phyloP scores from a whole-genome alignment of 306 rosid genomes.

The Trifolium repens region DNA sequence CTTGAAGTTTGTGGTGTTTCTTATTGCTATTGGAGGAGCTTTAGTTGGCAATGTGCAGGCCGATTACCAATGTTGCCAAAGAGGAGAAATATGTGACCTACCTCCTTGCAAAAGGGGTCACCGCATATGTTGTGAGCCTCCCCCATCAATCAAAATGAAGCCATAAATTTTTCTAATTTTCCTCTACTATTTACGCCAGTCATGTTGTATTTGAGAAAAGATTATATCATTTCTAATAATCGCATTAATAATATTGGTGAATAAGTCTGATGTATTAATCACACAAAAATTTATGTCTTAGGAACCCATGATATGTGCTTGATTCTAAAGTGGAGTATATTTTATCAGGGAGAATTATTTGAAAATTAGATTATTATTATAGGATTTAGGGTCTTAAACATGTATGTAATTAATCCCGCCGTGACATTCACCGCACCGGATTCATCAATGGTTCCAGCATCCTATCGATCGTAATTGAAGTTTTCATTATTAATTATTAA shows the following conservation, averaged over 20 bases:
- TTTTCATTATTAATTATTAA: too few relatives aligned
- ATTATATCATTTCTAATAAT: background rate
- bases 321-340: too few relatives aligned
- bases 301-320: too few relatives aligned
- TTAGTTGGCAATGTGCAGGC: background rate
- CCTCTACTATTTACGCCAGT: background rate
- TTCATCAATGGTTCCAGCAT: too few relatives aligned
- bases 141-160: background rate
- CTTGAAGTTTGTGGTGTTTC: background rate
- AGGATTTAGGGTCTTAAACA: too few relatives aligned
- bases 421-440: too few relatives aligned
- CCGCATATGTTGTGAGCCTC: background rate
- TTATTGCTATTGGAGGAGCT: background rate
- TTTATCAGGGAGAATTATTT: too few relatives aligned
- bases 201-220: background rate
- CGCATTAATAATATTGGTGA: background rate
- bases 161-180: too few relatives aligned
- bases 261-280: background rate
- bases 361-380: too few relatives aligned
- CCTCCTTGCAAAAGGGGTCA: background rate
- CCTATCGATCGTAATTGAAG: too few relatives aligned
- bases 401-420: too few relatives aligned
- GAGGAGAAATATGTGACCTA: background rate
- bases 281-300: too few relatives aligned
- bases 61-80: background rate